These are phyloP conservation scores for Naganishia liquefaciens DNA, from an alignment of 1,284 basidiomycete genomes.

Conservation along the genomic window DNA sequence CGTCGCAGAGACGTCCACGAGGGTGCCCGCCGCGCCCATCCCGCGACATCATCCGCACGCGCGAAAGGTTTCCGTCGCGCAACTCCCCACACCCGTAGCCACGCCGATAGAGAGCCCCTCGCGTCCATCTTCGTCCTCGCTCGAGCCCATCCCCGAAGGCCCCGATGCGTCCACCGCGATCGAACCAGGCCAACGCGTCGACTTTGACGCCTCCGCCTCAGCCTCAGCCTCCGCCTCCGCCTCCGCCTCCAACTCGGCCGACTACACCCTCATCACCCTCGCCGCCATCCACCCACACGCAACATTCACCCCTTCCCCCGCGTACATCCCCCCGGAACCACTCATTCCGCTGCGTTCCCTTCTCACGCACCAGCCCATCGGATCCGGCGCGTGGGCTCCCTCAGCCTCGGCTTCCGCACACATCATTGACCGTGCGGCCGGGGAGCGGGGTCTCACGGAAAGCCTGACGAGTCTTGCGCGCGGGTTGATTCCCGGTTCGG, in stretches of 20 bases:
- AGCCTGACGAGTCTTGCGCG: constrained; percentile 37
- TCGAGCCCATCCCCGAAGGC: too few relatives aligned
- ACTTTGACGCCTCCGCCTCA: too few relatives aligned
- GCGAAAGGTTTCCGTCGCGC: constrained; percentile 14
- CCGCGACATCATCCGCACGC: constrained; percentile 17
- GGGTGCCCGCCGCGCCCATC: background rate
- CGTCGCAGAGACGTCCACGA: too few relatives aligned
- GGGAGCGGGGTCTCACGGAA: background rate
- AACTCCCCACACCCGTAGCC: background rate
- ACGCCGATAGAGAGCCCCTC: too few relatives aligned
- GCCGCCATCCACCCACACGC: constrained; percentile 51
- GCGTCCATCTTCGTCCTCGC: too few relatives aligned
- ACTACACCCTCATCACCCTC: constrained; percentile 48
- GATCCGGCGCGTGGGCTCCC: constrained; percentile 52
- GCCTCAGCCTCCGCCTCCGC: background rate
- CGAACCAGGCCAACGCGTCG: too few relatives aligned
- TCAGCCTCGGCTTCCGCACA: constrained; percentile 52
- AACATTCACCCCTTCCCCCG: constrained; percentile 50
- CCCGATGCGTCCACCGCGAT: too few relatives aligned
- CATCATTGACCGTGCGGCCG: background rate
- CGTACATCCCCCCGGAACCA: constrained; percentile 54
- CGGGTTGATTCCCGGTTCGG: constrained; percentile 49
- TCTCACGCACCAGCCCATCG: constrained; percentile 52
- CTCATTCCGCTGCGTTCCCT: constrained; percentile 51
- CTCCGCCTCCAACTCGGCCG: too few relatives aligned